A percentile compares a stretch with the other conserved stretches of the same genome.
Conservation (phyloP, 257 asterid genomes). For the Penstemon eatonii region DNA sequence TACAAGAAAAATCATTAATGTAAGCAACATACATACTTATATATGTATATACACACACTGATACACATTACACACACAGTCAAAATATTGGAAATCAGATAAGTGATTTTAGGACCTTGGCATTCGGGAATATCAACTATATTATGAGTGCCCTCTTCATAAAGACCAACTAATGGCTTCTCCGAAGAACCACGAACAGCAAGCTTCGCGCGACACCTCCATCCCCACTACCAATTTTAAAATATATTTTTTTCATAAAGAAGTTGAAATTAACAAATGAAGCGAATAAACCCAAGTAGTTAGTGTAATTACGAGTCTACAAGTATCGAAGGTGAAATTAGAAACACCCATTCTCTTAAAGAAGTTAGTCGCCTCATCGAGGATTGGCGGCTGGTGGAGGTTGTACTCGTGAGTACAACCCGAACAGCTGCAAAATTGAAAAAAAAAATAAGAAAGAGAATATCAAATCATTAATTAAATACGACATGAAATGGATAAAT, state of each 20-base stretch:
- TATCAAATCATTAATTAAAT: not conserved
- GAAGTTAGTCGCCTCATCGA: conserved; percentile 60
- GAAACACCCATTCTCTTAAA: conserved; percentile 61
- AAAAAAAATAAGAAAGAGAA: conserved; percentile 2
- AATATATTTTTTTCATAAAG: not conserved
- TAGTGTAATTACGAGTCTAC: conserved; percentile 66
- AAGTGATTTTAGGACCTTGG: conserved; percentile 47
- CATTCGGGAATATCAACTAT: conserved; percentile 89
- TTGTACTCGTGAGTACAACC: conserved; percentile 88
- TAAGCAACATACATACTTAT: not conserved
- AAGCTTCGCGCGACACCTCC: conserved; percentile 98
- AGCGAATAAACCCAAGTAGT: not conserved
- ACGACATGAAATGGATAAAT: not conserved
- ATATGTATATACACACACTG: not conserved
- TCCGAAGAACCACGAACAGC: conserved; percentile 74
- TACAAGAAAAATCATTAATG: conserved; percentile 19
- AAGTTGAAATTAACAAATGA: conserved; percentile 17
- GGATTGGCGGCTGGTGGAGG: conserved; percentile 70
- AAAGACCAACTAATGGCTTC: conserved; percentile 84
- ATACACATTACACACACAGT: not conserved
- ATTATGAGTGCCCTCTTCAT: conserved; percentile 83
- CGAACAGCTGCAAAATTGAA: conserved; percentile 68
- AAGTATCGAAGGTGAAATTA: conserved; percentile 68
- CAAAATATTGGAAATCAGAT: not conserved
- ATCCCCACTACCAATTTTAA: conserved; percentile 67